Evolutionary conservation across 2,329 filamentous ascomycete genomes (phyloP), one percentile per base, ranked within the genome.

Genomic region (Beauveria australis): DNA sequence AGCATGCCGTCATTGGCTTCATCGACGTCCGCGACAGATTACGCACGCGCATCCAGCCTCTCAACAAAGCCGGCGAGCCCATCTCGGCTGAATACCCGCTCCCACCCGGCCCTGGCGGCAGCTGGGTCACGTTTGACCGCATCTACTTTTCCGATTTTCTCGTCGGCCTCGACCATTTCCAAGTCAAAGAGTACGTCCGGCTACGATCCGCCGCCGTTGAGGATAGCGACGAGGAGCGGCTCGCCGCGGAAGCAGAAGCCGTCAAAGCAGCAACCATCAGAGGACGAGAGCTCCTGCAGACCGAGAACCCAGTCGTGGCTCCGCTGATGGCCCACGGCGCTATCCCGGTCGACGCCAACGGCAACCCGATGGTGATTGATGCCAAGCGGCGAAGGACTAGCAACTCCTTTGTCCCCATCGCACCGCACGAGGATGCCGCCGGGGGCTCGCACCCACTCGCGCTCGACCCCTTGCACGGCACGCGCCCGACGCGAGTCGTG

Each of bases 121-220:
- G 82, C 68, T 87, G 83, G 84, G 82, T 86, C 26, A 86, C 83
- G 0, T 86, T 86, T 65, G 81, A 85, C 61, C 76, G 81, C 22
- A 77, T 86, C 33, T 78, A 84, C 24, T 86, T 87, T 66, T 79
- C 81, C 2, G 69, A 78, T 8, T 82, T 85, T 61, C 78, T 87
- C 0, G 73, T 81, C 16, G 78, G 78, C 2, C 72, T 85, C 5
- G 79, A 82, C 56, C 79, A 85, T 53, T 76, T 80, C 30, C 78
- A 84, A 37, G 71, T 87, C 37, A 87, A 87, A 66, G 84, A 87
- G 66, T 87, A 83, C 61, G 83, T 86, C 54, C 82, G 82, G 63
- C 71, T 85, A 28, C 78, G 81, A 5, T 70, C 74, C 1, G 78
- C 79, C 2, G 61, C 62, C 1, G 65, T 64, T 0, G 70, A 75